Base-by-base conservation (phyloP, 129 eudicot genomes). In the Lactuca sativa region DNA sequence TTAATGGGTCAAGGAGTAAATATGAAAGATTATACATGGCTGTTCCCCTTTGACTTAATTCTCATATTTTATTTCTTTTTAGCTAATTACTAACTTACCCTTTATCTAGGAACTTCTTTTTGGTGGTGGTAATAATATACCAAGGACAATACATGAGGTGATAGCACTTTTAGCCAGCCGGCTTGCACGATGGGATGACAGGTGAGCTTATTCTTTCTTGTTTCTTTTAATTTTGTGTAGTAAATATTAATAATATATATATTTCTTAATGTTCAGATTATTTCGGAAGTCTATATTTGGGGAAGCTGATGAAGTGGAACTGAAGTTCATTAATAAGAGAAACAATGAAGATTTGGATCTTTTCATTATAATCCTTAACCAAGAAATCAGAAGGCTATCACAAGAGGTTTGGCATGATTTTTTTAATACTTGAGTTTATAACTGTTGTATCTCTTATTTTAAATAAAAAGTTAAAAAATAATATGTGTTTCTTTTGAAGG, bases 161-260 rank as follows among this genome's bases (percentile, higher is more conserved):
- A 82, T 90, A 57, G 97, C 92, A 64, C 88, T 85, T 76, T 82
- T 90, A 73, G 89, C 95, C 63, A 55, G 78, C 78, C 88, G 97
- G 76, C 92, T 93, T 72, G 95, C 98, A 62, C 92, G 97, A 43
- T 93, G 98, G 98, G 98, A 93, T 87, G 97, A 93, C 77, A 89
- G 98, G 98, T 89, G 18, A 78, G 58, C 71, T 73, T 54, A 57
- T 31, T 44, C 48, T 11, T 64, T 54, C 7, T 43, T 70, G 57
- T 41, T 68, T n/a, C 18, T 36, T 31, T 44, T 30, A 34, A 64
- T 48, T 64, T 62, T 62, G 41, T 52, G 60, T 41, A 53, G 5
- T 17, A 41, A 18, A 15, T 21, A n/a, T 34, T 5, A 9, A 14
- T 37, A 3, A 16, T 9, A 16, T 9, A 16, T 9, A 48, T 30